Percentiles rank a stretch among this genome's conserved stretches.
Conservation (phyloP, 768 basidiomycete genomes). For the Kwoniella sp. region DNA sequence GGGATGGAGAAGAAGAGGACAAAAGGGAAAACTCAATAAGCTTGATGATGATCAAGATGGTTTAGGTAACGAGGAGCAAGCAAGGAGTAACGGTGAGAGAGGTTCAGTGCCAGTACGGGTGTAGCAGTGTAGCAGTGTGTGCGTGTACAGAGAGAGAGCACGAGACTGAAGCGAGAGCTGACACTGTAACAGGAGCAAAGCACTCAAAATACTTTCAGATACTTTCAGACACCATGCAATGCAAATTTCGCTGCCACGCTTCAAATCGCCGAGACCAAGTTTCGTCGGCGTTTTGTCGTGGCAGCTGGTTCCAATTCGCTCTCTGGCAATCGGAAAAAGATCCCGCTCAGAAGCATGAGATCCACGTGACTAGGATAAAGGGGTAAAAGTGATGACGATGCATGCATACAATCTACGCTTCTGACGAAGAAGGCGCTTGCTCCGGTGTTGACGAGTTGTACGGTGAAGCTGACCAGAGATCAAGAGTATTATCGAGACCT, state of each 20-base stretch:
- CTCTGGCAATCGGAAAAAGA: too few species aligned
- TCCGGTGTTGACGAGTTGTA: too few species aligned
- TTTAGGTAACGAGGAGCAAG: neutral
- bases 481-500: too few species aligned
- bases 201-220: too few species aligned
- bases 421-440: too few species aligned
- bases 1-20: conserved; percentile 28
- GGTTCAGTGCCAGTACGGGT: neutral
- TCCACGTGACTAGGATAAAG: too few species aligned
- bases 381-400: neutral
- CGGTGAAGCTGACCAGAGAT: too few species aligned
- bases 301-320: neutral
- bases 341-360: too few species aligned
- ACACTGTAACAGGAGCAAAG: too few species aligned
- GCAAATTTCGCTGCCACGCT: conserved; percentile 8
- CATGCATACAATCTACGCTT: neutral
- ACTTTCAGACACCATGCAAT: neutral
- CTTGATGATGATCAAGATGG: conserved; percentile 5
- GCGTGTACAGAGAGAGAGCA: neutral
- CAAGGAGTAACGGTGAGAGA: neutral
- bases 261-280: conserved; percentile 26
- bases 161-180: neutral
- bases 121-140: neutral
- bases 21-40: neutral
- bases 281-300: conserved; percentile 29